Evolutionary conservation across 305 asterid genomes (phyloP), one percentile per base, ranked within the genome.

Genomic region (Solanum hybrid): DNA sequence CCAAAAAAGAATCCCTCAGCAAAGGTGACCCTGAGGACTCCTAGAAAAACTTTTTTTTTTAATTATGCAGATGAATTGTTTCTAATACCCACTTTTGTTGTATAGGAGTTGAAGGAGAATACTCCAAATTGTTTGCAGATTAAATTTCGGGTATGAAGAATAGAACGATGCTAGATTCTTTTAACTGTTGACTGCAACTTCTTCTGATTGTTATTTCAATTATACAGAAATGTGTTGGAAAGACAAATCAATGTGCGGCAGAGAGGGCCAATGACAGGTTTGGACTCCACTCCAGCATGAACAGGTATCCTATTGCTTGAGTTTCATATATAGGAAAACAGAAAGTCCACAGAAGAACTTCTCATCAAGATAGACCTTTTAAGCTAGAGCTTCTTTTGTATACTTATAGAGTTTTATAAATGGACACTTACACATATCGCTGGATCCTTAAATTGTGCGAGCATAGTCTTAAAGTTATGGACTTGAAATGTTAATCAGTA

Each of bases 191-290:
- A 78, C 38, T 81, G 86, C 35, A 35, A 35, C 36, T 77, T 36
- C 51, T 37, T 60, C 77, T 38, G 88, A 69, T 22, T 37, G 64
- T 51, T 56, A 84, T 84, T 42, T 69, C 79, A 14, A 22, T 36
- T 89, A 29, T 91, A 90, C 92, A 94, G 96, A 92, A 90, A 89
- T 88, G 91, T 87, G 91, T 89, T 90, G 94, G 93, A 81, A 95
- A 93, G 93, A 92, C 93, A 77, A 92, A 90, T 85, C 98, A 92
- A 22, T 94, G 95, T 88, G 97, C 95, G 82, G 91, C 92, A 86
- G 92, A 88, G 81, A 69, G 89, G 89, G 91, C 84, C 85, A 90
- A 81, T 56, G 91, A 90, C 84, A 94, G 94, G 91, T 93, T 89
- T 79, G 87, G 87, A 34, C 14, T 80, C 82, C 91, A 91, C 91